Evolutionary conservation across 2,329 filamentous ascomycete genomes (phyloP).

Genomic region (Ambrosiella beaveri): DNA sequence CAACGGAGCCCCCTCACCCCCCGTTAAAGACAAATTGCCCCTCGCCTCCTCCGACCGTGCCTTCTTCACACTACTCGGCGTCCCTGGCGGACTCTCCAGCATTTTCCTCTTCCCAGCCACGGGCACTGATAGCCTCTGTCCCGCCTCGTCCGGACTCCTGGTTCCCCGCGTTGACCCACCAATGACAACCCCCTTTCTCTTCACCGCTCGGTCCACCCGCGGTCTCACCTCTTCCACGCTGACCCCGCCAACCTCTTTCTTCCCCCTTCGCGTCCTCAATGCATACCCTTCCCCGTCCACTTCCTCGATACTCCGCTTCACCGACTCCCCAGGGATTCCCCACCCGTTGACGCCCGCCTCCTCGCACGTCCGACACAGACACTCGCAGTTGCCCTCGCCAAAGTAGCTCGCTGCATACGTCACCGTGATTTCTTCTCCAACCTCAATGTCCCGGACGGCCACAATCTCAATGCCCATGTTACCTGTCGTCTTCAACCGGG

Average conservation of each 20-base stretch:
- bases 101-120: background rate
- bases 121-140: constrained; percentile 9
- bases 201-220: constrained; percentile 21
- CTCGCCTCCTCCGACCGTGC: constrained; percentile 2
- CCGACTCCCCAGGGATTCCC: constrained; percentile 35
- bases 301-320: constrained; percentile 35
- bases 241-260: constrained; percentile 19
- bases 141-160: background rate
- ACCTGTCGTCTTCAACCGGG: constrained; percentile 66
- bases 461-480: constrained; percentile 82
- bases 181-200: background rate
- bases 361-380: constrained; percentile 80
- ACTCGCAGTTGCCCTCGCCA: constrained; percentile 86
- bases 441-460: constrained; percentile 61
- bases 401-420: constrained; percentile 95
- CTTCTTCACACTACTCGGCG: constrained; percentile 9
- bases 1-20: background rate
- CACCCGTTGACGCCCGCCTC: constrained; percentile 61
- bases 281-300: constrained; percentile 34
- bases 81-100: constrained; percentile 4
- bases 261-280: constrained; percentile 31
- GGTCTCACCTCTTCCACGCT: constrained; percentile 37
- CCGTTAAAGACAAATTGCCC: background rate
- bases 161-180: background rate
- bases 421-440: constrained; percentile 91